A percentile compares a stretch with the other conserved stretches of the same genome.
Evolutionary conservation across 208 protist species (phyloP).

Genomic region (Wallacemonas sp.): DNA sequence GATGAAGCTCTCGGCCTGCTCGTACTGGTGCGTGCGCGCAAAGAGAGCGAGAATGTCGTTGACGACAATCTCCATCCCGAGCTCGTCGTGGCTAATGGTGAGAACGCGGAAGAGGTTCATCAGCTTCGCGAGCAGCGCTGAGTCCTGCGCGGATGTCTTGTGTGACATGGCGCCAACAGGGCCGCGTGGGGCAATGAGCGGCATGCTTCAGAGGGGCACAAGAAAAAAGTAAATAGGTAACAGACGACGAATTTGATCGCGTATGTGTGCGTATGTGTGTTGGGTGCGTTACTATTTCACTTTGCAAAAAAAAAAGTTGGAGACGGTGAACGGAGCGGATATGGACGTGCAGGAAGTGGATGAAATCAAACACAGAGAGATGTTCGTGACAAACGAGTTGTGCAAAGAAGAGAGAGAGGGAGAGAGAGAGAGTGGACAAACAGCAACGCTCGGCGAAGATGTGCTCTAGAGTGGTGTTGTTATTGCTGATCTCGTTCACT

Average conservation of each 20-base stretch:
- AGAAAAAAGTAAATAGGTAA: conserved; percentile 19
- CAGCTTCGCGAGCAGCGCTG: conserved; percentile 63
- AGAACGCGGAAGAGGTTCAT: conserved; percentile 86
- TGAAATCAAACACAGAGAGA: no score
- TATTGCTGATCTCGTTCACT: no score
- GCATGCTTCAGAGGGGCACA: conserved; percentile 20
- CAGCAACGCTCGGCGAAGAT: not conserved
- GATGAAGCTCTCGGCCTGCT: conserved; percentile 86
- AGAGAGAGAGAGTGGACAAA: not conserved
- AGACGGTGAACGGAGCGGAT: no score
- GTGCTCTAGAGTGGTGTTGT: no score
- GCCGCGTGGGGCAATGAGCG: conserved; percentile 15
- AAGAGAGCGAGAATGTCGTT: conserved; percentile 89
- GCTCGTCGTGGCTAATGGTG: conserved; percentile 85
- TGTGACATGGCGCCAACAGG: conserved; percentile 5
- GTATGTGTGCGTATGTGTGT: not conserved
- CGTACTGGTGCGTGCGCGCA: conserved; percentile 69
- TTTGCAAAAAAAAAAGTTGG: not conserved
- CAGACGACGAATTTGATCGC: no score
- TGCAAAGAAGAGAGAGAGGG: no score
- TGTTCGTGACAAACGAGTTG: no score
- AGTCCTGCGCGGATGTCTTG: conserved; percentile 26
- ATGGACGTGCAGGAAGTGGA: no score
- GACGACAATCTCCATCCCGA: conserved; percentile 83
- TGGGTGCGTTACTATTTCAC: not conserved